These are phyloP conservation scores for Calonectria leucothoes DNA, from an alignment of 2,329 filamentous ascomycete species.

Conservation along the genomic window DNA sequence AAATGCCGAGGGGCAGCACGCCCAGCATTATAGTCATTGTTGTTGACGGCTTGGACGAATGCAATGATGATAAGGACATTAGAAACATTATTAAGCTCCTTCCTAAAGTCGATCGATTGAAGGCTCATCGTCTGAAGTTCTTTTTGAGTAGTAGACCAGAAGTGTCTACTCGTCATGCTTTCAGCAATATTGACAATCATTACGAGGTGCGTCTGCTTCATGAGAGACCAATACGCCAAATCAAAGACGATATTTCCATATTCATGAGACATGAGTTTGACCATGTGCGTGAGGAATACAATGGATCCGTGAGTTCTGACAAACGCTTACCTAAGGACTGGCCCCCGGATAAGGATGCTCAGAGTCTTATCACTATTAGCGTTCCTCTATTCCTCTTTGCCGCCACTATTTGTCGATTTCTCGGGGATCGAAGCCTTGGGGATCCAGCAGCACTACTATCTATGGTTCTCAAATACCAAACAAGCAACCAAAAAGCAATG, in stretches of 20 bases:
- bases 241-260: conserved; percentile 51
- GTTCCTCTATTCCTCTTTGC: conserved; percentile 51
- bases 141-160: conserved; percentile 45
- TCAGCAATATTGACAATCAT: conserved; percentile 38
- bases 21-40: not conserved
- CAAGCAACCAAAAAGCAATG: conserved; percentile 8
- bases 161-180: conserved; percentile 48
- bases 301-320: not conserved
- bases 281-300: conserved; percentile 43
- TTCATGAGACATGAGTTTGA: conserved; percentile 47
- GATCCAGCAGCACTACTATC: conserved; percentile 37
- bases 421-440: conserved; percentile 32
- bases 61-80: not conserved
- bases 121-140: not conserved
- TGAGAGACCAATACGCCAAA: conserved; percentile 40
- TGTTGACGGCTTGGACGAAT: conserved; percentile 1
- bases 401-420: conserved; percentile 47
- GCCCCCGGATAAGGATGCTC: not conserved
- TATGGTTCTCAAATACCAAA: conserved; percentile 35
- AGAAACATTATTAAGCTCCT: not conserved
- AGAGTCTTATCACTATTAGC: conserved; percentile 40
- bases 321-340: conserved; percentile 8
- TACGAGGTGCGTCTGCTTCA: conserved; percentile 48
- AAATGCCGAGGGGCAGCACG: not conserved
- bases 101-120: not conserved